These are phyloP conservation scores for Nitzschia putrida DNA, from an alignment of 108 stramenopile genomes.

Conservation along the genomic window DNA sequence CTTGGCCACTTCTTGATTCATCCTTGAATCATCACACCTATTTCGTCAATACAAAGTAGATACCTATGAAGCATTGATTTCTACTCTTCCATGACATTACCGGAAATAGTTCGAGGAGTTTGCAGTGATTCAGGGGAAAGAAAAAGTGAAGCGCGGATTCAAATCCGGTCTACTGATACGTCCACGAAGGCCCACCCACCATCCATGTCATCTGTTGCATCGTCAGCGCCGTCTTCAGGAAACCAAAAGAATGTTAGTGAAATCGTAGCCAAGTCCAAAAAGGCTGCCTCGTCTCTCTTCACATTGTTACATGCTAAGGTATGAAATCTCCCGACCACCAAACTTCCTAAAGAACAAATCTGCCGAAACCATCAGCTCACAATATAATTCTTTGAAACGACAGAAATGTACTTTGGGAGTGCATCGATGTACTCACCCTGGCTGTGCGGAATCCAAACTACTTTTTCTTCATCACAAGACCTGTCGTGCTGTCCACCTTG, in stretches of 20 bases:
- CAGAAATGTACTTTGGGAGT: constrained; percentile 59
- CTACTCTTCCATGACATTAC: neutral
- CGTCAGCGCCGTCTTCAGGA: neutral
- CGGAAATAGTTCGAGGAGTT: neutral
- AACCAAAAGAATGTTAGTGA: constrained; percentile 46
- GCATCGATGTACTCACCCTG: constrained; percentile 61
- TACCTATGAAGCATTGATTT: too few species aligned
- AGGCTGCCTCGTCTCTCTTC: constrained; percentile 81
- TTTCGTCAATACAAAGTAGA: too few species aligned
- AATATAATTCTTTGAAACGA: constrained; percentile 10
- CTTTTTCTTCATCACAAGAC: constrained; percentile 72
- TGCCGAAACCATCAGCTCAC: neutral
- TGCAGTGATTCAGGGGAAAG: neutral
- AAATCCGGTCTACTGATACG: neutral
- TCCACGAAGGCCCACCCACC: too few species aligned
- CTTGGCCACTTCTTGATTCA: too few species aligned
- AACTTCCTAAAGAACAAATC: neutral
- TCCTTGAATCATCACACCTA: too few species aligned
- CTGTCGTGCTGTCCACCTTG: constrained; percentile 41
- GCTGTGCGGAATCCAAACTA: constrained; percentile 73
- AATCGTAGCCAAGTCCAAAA: constrained; percentile 74
- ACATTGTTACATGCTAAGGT: constrained; percentile 86
- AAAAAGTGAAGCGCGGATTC: neutral
- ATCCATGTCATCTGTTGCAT: too few species aligned
- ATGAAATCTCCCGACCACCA: constrained; percentile 19